Conservation (phyloP, 225 moss, liverwort and hornwort species). For the Takakia lepidozioides region DNA sequence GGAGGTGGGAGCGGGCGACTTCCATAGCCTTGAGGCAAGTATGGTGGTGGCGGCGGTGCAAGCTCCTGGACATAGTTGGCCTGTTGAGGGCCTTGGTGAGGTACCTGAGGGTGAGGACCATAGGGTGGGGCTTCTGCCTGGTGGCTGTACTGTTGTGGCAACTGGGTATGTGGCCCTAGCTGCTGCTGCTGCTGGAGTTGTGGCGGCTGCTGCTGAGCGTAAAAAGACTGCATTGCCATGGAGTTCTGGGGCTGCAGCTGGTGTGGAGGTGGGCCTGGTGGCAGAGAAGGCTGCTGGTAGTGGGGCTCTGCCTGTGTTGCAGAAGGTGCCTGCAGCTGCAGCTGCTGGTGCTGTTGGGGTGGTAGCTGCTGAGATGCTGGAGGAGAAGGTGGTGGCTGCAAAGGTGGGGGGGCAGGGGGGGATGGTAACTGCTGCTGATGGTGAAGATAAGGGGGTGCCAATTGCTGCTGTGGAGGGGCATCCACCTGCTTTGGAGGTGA, state of each 20-base stretch:
- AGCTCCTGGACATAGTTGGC: conserved; percentile 26
- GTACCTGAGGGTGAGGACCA: conserved; percentile 25
- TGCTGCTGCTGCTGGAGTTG: conserved; percentile 31
- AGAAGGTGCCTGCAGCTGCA: conserved; percentile 17
- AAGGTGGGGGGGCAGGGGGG: conserved; percentile 7
- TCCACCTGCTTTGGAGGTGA: conserved; percentile 11
- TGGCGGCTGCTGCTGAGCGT: conserved; percentile 41
- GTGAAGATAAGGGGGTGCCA: conserved; percentile 21
- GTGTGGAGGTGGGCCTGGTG: conserved; percentile 5
- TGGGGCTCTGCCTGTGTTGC: conserved; percentile 27
- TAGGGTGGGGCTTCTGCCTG: conserved; percentile 47
- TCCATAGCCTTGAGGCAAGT: conserved; percentile 49
- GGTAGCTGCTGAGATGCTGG: conserved; percentile 19
- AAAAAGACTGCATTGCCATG: conserved; percentile 34
- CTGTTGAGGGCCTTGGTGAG: conserved; percentile 30
- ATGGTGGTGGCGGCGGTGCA: conserved; percentile 34
- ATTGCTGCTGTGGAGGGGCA: conserved; percentile 25
- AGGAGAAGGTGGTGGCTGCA: conserved; percentile 30
- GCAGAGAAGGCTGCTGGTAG: conserved; percentile 28
- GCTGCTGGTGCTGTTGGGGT: conserved; percentile 32
- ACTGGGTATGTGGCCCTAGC: conserved; percentile 21
- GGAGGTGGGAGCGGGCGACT: conserved; percentile 34
- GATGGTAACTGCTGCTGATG: conserved; percentile 41
- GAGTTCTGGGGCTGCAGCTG: conserved; percentile 14
- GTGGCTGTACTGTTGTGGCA: conserved; percentile 39